Evolutionary conservation across 179 eudicot genomes (phyloP).

Genomic region (Vitellaria paradoxa): DNA sequence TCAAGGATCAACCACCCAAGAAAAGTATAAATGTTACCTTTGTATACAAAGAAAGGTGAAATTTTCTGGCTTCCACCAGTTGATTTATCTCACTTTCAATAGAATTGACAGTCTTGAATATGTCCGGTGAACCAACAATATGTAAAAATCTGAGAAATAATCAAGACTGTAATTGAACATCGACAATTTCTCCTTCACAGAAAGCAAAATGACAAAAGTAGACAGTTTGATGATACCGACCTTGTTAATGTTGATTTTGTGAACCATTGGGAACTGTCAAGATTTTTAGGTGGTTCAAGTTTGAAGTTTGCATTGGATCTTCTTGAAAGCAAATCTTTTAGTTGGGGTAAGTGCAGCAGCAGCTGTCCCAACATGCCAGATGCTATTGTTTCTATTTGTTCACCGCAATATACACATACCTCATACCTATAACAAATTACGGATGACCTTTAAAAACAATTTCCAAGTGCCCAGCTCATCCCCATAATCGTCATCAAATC

Average conservation of each 20-base stretch:
- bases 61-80: slow-evolving; percentile 72
- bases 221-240: slow-evolving; percentile 30
- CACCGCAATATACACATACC: slow-evolving; percentile 47
- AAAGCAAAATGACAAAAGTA: slow-evolving; percentile 12
- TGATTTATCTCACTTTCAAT: slow-evolving; percentile 68
- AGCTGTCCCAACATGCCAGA: slow-evolving; percentile 66
- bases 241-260: slow-evolving; percentile 70
- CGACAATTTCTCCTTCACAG: background rate
- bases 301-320: slow-evolving; percentile 56
- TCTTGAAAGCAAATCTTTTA: slow-evolving; percentile 40
- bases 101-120: slow-evolving; percentile 40
- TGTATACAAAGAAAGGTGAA: slow-evolving; percentile 76
- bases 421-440: slow-evolving; percentile 54
- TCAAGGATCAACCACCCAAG: slow-evolving; percentile 3
- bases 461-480: slow-evolving; percentile 3
- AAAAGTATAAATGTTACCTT: slow-evolving; percentile 39
- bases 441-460: background rate
- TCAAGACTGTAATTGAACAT: background rate
- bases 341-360: slow-evolving; percentile 46
- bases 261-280: slow-evolving; percentile 50
- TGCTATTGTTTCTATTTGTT: slow-evolving; percentile 47
- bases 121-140: slow-evolving; percentile 54
- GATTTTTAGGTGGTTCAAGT: slow-evolving; percentile 42
- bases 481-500: background rate
- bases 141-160: slow-evolving; percentile 55